Conservation (phyloP, 257 asterid genomes). For the Scutellaria barbata region DNA sequence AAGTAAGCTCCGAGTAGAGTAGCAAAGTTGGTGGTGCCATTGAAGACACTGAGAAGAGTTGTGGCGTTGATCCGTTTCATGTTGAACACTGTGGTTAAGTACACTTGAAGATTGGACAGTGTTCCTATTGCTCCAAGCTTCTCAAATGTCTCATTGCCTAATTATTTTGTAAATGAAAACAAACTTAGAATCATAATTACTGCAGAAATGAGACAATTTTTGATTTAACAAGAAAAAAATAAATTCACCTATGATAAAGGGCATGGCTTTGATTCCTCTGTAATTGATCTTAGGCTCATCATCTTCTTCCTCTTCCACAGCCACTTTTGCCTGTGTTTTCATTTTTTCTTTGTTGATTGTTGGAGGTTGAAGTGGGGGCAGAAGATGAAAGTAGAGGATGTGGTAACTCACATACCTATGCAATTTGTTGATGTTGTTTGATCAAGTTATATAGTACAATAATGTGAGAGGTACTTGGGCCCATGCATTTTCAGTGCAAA, state of each 20-base stretch:
- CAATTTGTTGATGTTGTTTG: not conserved
- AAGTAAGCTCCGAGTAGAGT: conserved; percentile 69
- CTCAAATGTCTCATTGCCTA: conserved; percentile 81
- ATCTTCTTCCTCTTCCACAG: conserved; percentile 31
- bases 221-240: too few species aligned
- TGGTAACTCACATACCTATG: not conserved
- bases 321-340: conserved; percentile 32
- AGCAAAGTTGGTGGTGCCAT: conserved; percentile 74
- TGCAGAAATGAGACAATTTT: not conserved
- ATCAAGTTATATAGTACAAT: not conserved
- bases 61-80: conserved; percentile 66
- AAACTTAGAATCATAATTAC: not conserved
- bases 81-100: conserved; percentile 71
- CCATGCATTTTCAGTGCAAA: too few species aligned
- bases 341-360: not conserved
- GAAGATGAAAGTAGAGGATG: not conserved
- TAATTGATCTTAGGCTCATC: conserved; percentile 54
- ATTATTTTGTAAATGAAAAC: not conserved
- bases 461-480: not conserved
- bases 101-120: conserved; percentile 63
- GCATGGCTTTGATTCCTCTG: conserved; percentile 86
- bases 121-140: conserved; percentile 78
- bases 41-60: conserved; percentile 64
- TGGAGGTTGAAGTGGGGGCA: too few species aligned
- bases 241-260: conserved; percentile 66